phyloP scores from a whole-genome alignment of 2,329 filamentous ascomycete species.

The Penicillium palitans region DNA sequence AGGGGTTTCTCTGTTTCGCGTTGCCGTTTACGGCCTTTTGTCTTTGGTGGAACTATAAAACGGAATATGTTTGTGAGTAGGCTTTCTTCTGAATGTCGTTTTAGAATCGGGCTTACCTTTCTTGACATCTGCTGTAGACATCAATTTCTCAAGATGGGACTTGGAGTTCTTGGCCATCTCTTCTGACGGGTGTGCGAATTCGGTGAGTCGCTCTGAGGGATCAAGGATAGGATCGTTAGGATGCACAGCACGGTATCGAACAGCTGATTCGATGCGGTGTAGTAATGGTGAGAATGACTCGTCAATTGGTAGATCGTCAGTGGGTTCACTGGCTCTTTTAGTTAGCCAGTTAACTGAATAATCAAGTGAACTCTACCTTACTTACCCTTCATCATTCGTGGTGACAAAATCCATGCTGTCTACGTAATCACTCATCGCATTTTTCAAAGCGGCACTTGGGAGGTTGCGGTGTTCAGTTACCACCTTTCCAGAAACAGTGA shows the following conservation, averaged over 20 bases:
- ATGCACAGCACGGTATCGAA: constrained; percentile 77
- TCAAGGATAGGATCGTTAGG: constrained; percentile 64
- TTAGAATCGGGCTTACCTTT: constrained; percentile 55
- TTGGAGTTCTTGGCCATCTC: constrained; percentile 62
- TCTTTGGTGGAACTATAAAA: constrained; percentile 71
- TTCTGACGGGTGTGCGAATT: constrained; percentile 71
- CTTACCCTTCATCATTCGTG: constrained; percentile 72
- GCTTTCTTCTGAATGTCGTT: not conserved
- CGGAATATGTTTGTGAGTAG: constrained; percentile 20
- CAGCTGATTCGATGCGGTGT: constrained; percentile 85
- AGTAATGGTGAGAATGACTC: constrained; percentile 81
- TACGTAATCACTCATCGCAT: constrained; percentile 88
- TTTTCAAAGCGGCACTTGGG: constrained; percentile 69
- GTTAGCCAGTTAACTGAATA: constrained; percentile 8
- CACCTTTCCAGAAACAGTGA: constrained; percentile 80
- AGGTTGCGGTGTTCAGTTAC: constrained; percentile 81
- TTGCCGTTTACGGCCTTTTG: constrained; percentile 67
- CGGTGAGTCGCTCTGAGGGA: constrained; percentile 64
- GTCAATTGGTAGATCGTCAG: constrained; percentile 74
- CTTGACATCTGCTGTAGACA: constrained; percentile 74
- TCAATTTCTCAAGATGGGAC: constrained; percentile 62
- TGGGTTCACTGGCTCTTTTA: constrained; percentile 43
- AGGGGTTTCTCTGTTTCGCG: constrained; percentile 75
- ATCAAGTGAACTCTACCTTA: constrained; percentile 24
- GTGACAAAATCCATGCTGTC: constrained; percentile 85